phyloP scores from a whole-genome alignment of 2,329 filamentous ascomycete species.

The Immersiporthe knoxdaviesiana region DNA sequence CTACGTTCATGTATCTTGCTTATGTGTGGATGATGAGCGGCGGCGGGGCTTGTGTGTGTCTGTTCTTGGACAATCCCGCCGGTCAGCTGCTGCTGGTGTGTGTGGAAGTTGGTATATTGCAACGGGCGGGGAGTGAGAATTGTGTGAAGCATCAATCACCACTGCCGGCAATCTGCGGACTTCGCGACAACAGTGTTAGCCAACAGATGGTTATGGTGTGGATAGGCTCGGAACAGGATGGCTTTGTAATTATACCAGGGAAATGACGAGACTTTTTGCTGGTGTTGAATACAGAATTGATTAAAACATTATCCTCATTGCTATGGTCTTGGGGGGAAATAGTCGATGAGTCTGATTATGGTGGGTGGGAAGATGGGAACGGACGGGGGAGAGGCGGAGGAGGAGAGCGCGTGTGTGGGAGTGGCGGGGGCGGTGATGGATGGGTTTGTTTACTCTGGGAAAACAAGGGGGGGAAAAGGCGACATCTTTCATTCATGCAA shows the following conservation, averaged over 20 bases:
- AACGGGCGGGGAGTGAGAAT: not conserved
- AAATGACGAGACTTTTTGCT: slow-evolving; percentile 26
- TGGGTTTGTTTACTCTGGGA: not conserved
- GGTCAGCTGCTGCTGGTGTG: slow-evolving; percentile 15
- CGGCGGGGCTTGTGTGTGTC: slow-evolving; percentile 36
- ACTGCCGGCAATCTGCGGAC: slow-evolving; percentile 10
- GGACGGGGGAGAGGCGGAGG: not conserved
- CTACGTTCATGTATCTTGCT: slow-evolving; percentile 31
- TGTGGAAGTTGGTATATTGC: slow-evolving; percentile 1
- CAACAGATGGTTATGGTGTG: slow-evolving; percentile 14
- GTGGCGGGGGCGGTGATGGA: too few species aligned
- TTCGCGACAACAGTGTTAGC: slow-evolving; percentile 17
- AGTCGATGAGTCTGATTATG: not conserved
- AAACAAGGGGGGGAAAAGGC: not conserved
- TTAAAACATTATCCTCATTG: not conserved
- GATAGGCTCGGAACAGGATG: slow-evolving; percentile 12
- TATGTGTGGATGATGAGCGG: slow-evolving; percentile 32
- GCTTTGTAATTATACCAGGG: slow-evolving; percentile 43
- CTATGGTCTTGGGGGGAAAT: too few species aligned
- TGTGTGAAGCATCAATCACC: slow-evolving; percentile 1
- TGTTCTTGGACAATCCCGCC: slow-evolving; percentile 18
- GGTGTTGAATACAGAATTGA: slow-evolving; percentile 21
- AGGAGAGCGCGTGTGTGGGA: not conserved
- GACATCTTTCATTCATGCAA: not conserved
- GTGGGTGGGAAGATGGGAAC: not conserved